Evolutionary conservation across 345 rosid species (phyloP), one percentile per base, ranked within the genome.

Genomic region (Viola odorata): DNA sequence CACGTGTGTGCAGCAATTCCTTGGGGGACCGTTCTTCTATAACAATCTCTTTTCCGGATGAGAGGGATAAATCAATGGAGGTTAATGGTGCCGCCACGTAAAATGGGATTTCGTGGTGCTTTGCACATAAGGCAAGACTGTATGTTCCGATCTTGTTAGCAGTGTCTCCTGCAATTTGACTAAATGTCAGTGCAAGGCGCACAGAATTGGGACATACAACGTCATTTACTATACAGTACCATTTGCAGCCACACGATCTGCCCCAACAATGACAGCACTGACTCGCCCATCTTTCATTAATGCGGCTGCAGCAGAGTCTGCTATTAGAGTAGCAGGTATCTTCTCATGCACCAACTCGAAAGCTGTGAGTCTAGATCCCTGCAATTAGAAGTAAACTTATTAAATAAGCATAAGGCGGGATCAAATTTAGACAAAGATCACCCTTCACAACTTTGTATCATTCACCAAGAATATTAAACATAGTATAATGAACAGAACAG

Each of bases 311-410:
- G 98, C 97, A 55, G 95, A 84, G 74, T 92, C 96, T 59, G 91
- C 95, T 70, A 92, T 61, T 8, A 92, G 95, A 50, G 98, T 85
- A 38, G 97, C 91, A 36, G 96, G 94, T 63, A 89, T 87, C 5
- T 75, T 84, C 41, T 92, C 98, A 65, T 92, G 96, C 58, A 87
- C 97, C 69, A 89, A 70, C 83, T 92, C 98, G 61, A 80, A 92
- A 41, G 98, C 98, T 42, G 98, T 92, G 68, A 89, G 97, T 64
- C 98, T 84, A 4, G 97, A 87, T 58, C 98, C 98, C 98, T 89
- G 82, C 55, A 69, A 41, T 58, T 45, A 38, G 32, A 23, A 23
- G 32, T 23, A 23, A 23, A 23, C 32, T 23, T 23, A 23, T 2
- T 23, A 23, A 23, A 23, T 23, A 23, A 23, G 32, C 32, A 23